phyloP scores from a whole-genome alignment of 768 basidiomycete species.

The Lactarius indigo region DNA sequence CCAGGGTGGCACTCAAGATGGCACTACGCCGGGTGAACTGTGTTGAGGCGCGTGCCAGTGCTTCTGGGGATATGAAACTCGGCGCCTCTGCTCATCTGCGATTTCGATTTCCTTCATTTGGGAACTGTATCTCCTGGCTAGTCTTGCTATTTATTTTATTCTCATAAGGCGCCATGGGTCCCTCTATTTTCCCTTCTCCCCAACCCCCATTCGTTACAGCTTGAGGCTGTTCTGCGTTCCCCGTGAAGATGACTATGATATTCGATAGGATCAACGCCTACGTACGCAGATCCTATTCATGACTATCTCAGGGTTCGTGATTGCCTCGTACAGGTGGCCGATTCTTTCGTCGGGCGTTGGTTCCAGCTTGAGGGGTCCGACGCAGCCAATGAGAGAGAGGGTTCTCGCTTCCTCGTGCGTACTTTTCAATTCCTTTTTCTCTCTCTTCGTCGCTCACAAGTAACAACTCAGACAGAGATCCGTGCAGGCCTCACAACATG shows the following conservation, averaged over 20 bases:
- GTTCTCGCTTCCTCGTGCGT: slow-evolving; percentile 35
- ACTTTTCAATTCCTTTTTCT: not conserved
- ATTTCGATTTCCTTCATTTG: not conserved
- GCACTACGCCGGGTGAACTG: not conserved
- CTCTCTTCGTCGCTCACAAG: not conserved
- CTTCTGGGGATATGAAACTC: not conserved
- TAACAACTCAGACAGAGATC: slow-evolving; percentile 56
- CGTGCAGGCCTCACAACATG: slow-evolving; percentile 80
- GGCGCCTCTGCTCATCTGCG: not conserved
- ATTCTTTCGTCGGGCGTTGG: slow-evolving; percentile 34
- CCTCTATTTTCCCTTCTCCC: not conserved
- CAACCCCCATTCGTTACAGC: not conserved
- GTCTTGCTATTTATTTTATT: not conserved
- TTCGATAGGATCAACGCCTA: slow-evolving; percentile 19
- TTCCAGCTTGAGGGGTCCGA: slow-evolving; percentile 36
- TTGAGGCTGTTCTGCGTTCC: not conserved
- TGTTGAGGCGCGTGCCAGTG: not conserved
- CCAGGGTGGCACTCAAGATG: not conserved
- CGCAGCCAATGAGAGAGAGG: slow-evolving; percentile 32
- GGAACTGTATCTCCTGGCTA: not conserved
- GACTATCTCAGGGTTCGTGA: too few species aligned
- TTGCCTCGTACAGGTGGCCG: slow-evolving; percentile 29
- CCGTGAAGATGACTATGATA: not conserved
- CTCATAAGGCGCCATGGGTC: not conserved
- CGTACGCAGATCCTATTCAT: slow-evolving; percentile 6